Evolutionary conservation across 768 basidiomycete genomes (phyloP).

Genomic region (Leccinum aurantiacum): DNA sequence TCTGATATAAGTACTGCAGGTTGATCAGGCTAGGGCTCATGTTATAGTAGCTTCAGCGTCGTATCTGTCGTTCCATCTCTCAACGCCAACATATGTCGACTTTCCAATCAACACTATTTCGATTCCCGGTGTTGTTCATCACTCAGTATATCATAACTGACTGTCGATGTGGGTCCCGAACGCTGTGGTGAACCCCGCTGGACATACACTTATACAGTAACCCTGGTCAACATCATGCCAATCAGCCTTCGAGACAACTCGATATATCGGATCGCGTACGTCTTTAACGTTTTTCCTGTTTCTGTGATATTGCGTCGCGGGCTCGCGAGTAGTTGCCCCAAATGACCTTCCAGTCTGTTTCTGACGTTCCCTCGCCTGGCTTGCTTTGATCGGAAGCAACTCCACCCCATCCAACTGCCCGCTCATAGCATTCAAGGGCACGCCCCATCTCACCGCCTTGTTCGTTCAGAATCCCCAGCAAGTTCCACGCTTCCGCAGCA

Average conservation of each 20-base stretch:
- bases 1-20: no score
- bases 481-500: constrained; percentile 73
- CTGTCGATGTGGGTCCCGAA: background rate
- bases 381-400: constrained; percentile 37
- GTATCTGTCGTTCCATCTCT: no score
- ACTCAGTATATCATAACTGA: background rate
- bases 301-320: constrained; percentile 29
- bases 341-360: constrained; percentile 60
- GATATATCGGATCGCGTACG: background rate
- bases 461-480: constrained; percentile 69
- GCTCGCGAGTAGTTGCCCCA: constrained; percentile 61
- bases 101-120: no score
- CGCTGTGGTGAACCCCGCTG: background rate
- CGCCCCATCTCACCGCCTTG: constrained; percentile 31
- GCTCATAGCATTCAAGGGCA: constrained; percentile 64
- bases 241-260: background rate
- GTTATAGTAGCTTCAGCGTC: no score
- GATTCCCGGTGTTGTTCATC: background rate
- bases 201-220: background rate
- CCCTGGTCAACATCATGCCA: background rate
- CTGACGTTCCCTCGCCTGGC: constrained; percentile 53
- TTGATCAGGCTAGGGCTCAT: no score
- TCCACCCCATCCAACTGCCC: constrained; percentile 70
- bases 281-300: constrained; percentile 5
- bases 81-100: no score